Conservation (phyloP, 2,329 filamentous ascomycete genomes). For the Cryphonectria japonica region DNA sequence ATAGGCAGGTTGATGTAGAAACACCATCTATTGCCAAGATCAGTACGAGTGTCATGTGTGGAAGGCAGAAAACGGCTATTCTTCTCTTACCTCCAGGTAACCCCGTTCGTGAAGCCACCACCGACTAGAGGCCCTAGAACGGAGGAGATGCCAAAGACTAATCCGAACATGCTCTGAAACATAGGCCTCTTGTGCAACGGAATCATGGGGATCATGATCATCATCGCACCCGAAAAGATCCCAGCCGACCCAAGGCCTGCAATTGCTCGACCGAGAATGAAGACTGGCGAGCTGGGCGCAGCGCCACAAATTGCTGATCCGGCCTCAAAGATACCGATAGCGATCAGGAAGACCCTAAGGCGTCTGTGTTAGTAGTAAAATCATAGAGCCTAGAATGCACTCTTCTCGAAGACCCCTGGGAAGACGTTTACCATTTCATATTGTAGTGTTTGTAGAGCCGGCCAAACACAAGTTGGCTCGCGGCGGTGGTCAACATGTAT, state of each 20-base stretch:
- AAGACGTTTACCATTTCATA: slow-evolving; percentile 46
- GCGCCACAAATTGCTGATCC: slow-evolving; percentile 60
- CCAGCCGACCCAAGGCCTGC: slow-evolving; percentile 60
- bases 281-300: slow-evolving; percentile 55
- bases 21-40: slow-evolving; percentile 49
- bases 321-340: slow-evolving; percentile 56
- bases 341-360: slow-evolving; percentile 48
- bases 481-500: slow-evolving; percentile 63
- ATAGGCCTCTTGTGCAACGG: slow-evolving; percentile 63
- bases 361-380: slow-evolving; percentile 3
- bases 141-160: slow-evolving; percentile 59
- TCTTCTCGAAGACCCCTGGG: background rate
- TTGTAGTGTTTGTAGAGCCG: slow-evolving; percentile 59
- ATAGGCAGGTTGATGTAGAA: slow-evolving; percentile 64
- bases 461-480: slow-evolving; percentile 58
- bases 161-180: slow-evolving; percentile 60
- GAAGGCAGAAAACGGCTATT: background rate
- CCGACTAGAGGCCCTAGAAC: slow-evolving; percentile 58
- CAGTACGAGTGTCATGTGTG: background rate
- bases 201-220: slow-evolving; percentile 61
- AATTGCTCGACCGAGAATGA: slow-evolving; percentile 61
- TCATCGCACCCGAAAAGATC: slow-evolving; percentile 60
- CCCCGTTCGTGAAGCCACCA: slow-evolving; percentile 53
- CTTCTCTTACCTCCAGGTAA: slow-evolving; percentile 50
- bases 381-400: no score